A percentile compares a stretch with the other conserved stretches of the same genome.
phyloP scores from a whole-genome alignment of 805 yeast genomes.

The Cyberlindnera bimundalis region DNA sequence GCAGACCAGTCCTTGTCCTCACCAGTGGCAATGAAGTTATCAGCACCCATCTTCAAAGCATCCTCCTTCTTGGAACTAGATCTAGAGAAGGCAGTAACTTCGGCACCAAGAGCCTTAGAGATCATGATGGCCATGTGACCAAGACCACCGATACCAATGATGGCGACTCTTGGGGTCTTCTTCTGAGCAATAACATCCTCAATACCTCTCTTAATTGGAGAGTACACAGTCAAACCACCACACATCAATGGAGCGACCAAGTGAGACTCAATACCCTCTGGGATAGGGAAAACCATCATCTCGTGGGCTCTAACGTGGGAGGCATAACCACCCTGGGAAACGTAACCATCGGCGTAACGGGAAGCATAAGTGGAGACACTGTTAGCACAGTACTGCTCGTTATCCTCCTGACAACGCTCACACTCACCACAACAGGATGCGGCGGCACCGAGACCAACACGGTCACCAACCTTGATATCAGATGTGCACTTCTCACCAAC shows the following conservation, averaged over 20 bases:
- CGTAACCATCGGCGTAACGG: constrained; percentile 42
- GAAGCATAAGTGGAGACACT: constrained; percentile 49
- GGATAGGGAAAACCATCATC: constrained; percentile 60
- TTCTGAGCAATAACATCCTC: constrained; percentile 21
- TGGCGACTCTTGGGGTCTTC: constrained; percentile 42
- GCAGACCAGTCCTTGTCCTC: constrained; percentile 42
- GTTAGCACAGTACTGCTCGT: constrained; percentile 55
- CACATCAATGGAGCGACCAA: constrained; percentile 72
- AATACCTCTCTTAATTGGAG: constrained; percentile 53
- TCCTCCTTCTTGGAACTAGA: constrained; percentile 44
- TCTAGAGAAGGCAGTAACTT: constrained; percentile 56
- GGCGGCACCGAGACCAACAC: constrained; percentile 82
- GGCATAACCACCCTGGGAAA: constrained; percentile 68
- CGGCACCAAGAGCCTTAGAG: constrained; percentile 59
- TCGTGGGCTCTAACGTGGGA: constrained; percentile 62
- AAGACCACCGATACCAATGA: constrained; percentile 55
- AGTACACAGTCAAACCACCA: constrained; percentile 72
- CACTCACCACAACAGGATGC: constrained; percentile 59
- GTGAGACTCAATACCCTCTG: constrained; percentile 47
- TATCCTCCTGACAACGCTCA: constrained; percentile 48
- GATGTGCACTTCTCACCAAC: constrained; percentile 54
- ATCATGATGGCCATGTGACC: constrained; percentile 55
- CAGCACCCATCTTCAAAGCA: constrained; percentile 50
- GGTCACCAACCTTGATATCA: constrained; percentile 58
- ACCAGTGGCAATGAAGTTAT: constrained; percentile 49